Conservation (phyloP, 805 yeast species). For the Cyberlindnera mississippiensis region DNA sequence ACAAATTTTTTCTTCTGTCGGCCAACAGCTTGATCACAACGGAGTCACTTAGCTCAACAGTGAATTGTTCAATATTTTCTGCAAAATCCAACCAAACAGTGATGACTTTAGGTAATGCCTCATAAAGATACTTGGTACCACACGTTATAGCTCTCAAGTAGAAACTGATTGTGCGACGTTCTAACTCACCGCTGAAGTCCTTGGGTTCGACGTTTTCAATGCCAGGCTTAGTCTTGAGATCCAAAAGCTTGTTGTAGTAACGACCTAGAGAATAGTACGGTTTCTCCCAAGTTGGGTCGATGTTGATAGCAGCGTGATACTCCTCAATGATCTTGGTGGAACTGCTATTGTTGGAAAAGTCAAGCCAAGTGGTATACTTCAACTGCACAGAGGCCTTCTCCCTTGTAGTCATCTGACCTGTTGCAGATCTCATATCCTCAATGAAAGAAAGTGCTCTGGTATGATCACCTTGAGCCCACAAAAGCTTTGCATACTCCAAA, state of each 20-base stretch:
- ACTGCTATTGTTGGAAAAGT: slow-evolving; percentile 76
- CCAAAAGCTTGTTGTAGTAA: slow-evolving; percentile 73
- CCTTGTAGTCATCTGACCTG: slow-evolving; percentile 20
- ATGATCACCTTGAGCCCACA: slow-evolving; percentile 89
- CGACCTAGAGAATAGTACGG: slow-evolving; percentile 78
- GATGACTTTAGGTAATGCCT: slow-evolving; percentile 84
- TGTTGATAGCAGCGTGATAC: slow-evolving; percentile 53
- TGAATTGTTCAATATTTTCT: slow-evolving; percentile 25
- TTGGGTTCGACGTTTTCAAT: slow-evolving; percentile 19
- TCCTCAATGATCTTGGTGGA: slow-evolving; percentile 68
- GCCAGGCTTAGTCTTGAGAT: slow-evolving; percentile 45
- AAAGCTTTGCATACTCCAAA: slow-evolving; percentile 71
- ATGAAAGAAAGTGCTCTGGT: slow-evolving; percentile 75
- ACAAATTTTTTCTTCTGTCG: slow-evolving; percentile 36
- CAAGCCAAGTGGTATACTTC: slow-evolving; percentile 85
- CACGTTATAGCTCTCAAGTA: slow-evolving; percentile 57
- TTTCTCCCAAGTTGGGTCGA: slow-evolving; percentile 64
- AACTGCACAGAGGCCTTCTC: slow-evolving; percentile 48
- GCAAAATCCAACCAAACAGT: slow-evolving; percentile 88
- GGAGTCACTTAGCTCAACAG: slow-evolving; percentile 18
- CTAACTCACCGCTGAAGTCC: slow-evolving; percentile 46
- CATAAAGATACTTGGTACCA: slow-evolving; percentile 67
- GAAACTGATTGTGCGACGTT: slow-evolving; percentile 48
- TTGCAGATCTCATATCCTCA: slow-evolving; percentile 33
- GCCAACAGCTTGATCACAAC: slow-evolving; percentile 10